Evolutionary conservation across 257 asterid species (phyloP).

Genomic region (Rehmannia glutinosa): DNA sequence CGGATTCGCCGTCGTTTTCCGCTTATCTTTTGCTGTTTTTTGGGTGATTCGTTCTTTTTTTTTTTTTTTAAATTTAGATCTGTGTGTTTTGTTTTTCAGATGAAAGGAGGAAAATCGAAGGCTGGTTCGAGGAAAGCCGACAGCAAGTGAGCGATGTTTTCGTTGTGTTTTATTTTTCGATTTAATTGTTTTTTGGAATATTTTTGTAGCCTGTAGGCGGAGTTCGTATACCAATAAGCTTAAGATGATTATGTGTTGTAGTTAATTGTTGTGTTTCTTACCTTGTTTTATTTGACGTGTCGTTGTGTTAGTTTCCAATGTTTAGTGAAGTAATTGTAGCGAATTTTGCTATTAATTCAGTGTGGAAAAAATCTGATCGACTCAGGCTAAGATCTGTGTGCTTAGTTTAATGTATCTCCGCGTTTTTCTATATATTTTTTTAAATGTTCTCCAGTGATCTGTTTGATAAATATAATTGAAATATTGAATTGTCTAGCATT

Average conservation of each 20-base stretch:
- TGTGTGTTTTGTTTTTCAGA: constrained; percentile 5
- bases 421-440: neutral
- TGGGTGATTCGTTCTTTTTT: neutral
- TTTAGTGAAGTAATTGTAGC: neutral
- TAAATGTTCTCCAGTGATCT: neutral
- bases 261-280: neutral
- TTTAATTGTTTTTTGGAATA: neutral
- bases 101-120: constrained; percentile 54
- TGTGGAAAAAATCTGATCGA: neutral
- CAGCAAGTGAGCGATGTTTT: constrained; percentile 26
- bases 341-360: neutral
- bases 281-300: neutral
- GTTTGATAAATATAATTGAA: neutral
- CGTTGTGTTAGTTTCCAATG: neutral
- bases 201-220: neutral
- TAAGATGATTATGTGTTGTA: neutral
- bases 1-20: neutral
- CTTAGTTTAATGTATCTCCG: neutral
- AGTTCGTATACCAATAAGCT: neutral
- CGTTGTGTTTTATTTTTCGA: neutral
- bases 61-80: neutral
- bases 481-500: neutral
- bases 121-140: constrained; percentile 37
- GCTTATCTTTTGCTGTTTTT: neutral
- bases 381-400: neutral